These are phyloP conservation scores for Fusarium sterilihyphosum DNA, from an alignment of 2,329 filamentous ascomycete species.

Conservation along the genomic window DNA sequence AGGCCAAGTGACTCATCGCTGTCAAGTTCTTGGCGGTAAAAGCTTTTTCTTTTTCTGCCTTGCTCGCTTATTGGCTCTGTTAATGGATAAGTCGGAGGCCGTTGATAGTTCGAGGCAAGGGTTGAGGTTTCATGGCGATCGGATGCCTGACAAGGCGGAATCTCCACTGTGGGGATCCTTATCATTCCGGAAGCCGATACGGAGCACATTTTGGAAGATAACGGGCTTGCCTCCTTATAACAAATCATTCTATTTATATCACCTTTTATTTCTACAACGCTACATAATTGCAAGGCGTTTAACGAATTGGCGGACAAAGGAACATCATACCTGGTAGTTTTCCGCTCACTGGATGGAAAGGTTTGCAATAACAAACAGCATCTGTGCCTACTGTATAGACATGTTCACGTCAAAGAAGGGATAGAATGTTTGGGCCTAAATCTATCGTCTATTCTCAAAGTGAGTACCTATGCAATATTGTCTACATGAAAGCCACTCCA, in stretches of 20 bases:
- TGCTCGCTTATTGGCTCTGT: neutral
- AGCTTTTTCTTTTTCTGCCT: neutral
- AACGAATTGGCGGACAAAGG: too few relatives aligned
- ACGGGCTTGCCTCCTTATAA: neutral
- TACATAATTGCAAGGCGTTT: neutral
- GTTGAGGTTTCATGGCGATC: neutral
- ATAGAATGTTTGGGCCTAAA: neutral
- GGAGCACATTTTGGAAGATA: neutral
- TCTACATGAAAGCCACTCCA: neutral
- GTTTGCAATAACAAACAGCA: accelerated
- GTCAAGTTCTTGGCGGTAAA: neutral
- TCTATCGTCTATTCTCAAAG: neutral
- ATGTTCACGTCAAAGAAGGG: accelerated
- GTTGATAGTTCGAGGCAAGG: neutral
- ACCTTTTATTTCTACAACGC: too few relatives aligned
- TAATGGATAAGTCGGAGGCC: neutral
- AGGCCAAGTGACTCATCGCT: neutral
- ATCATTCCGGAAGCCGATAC: neutral
- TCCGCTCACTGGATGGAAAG: neutral
- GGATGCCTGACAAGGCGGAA: neutral
- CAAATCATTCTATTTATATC: neutral
- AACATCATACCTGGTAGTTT: too few relatives aligned
- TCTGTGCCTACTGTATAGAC: neutral
- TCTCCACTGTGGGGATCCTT: neutral
- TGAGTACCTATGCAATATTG: accelerated